phyloP scores from a whole-genome alignment of 805 yeast genomes.

The Saccharomycopsis sp. region DNA sequence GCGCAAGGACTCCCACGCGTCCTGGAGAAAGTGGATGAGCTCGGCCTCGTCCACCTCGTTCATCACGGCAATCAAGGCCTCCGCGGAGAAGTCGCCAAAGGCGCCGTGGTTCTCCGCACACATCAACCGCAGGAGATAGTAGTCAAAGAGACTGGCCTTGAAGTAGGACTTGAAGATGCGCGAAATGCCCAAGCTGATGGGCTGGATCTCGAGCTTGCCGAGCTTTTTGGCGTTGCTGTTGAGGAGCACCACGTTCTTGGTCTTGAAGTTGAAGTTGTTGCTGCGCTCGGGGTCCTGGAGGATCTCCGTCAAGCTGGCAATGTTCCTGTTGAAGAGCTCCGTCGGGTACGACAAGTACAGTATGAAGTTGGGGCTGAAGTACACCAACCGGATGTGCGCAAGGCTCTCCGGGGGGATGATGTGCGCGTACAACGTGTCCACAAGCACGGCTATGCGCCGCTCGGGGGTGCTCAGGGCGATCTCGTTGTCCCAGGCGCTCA shows the following conservation, averaged over 20 bases:
- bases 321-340: constrained; percentile 15
- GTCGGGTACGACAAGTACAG: constrained; percentile 16
- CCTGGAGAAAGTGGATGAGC: constrained; percentile 24
- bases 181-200: constrained; percentile 31
- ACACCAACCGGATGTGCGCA: constrained; percentile 27
- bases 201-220: constrained; percentile 24
- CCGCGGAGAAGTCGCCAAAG: constrained; percentile 5
- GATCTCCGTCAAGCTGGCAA: constrained; percentile 14
- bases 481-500: constrained; percentile 19
- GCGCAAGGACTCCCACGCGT: constrained; percentile 22
- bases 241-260: constrained; percentile 14
- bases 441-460: constrained; percentile 26
- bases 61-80: constrained; percentile 5
- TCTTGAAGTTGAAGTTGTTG: constrained; percentile 3
- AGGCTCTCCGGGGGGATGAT: constrained; percentile 30
- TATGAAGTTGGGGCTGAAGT: constrained; percentile 24
- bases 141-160: constrained; percentile 21
- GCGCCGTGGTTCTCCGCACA: neutral
- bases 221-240: constrained; percentile 14
- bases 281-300: constrained; percentile 1
- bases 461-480: constrained; percentile 15
- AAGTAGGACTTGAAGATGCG: constrained; percentile 29
- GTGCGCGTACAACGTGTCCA: constrained; percentile 33
- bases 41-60: constrained; percentile 23
- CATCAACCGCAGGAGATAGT: constrained; percentile 15